These are phyloP conservation scores for Wickerhamiella nectarea DNA, from an alignment of 805 yeast species.

Conservation along the genomic window DNA sequence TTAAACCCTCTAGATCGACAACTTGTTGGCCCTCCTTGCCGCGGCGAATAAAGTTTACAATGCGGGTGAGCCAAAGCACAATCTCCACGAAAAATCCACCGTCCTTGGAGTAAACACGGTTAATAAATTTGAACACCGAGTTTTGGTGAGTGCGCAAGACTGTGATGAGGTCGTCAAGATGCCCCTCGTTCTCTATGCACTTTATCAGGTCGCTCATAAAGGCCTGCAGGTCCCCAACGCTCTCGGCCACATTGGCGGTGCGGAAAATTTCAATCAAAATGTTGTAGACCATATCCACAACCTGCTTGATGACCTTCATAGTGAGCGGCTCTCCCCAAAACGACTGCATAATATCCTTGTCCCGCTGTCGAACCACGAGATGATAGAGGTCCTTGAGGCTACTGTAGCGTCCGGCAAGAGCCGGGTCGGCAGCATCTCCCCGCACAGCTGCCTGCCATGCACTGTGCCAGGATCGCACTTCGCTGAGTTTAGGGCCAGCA, in stretches of 20 bases:
- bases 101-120: conserved; percentile 71
- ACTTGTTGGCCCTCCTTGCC: conserved; percentile 35
- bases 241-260: conserved; percentile 49
- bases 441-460: conserved; percentile 27
- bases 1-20: conserved; percentile 33
- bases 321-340: conserved; percentile 79
- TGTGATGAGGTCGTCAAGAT: conserved; percentile 52
- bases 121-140: conserved; percentile 59
- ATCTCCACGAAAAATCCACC: conserved; percentile 58
- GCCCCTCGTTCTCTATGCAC: conserved; percentile 42
- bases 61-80: conserved; percentile 57
- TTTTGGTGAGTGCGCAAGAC: conserved; percentile 62
- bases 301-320: conserved; percentile 57
- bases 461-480: conserved; percentile 23
- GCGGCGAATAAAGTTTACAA: conserved; percentile 47
- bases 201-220: conserved; percentile 55
- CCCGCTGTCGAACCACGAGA: conserved; percentile 52
- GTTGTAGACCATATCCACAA: conserved; percentile 58
- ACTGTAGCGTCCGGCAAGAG: conserved; percentile 29
- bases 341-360: conserved; percentile 59
- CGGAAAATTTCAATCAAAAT: conserved; percentile 59
- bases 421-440: conserved; percentile 11
- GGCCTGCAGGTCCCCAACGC: conserved; percentile 47
- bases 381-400: conserved; percentile 49
- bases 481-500: background rate